A percentile compares a stretch with the other conserved stretches of the same genome.
These are phyloP conservation scores for Powellomyces hirtus DNA, from an alignment of 192 early-diverging fungal genomes.

Conservation along the genomic window DNA sequence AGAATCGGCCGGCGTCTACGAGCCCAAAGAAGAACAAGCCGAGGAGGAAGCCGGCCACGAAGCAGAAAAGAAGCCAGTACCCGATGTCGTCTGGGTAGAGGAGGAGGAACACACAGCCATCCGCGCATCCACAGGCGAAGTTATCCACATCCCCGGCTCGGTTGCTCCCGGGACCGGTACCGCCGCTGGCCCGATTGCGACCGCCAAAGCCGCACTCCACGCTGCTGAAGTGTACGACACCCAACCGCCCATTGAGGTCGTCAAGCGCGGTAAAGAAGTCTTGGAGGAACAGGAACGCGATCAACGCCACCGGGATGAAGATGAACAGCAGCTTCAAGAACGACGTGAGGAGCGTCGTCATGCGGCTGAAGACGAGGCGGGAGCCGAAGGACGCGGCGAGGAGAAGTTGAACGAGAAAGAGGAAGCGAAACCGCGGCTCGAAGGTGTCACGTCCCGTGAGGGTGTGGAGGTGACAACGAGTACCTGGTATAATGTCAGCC, in stretches of 20 bases:
- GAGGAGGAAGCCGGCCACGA: too few species aligned
- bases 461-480: background rate
- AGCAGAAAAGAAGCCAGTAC: too few species aligned
- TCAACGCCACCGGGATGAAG: background rate
- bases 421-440: background rate
- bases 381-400: background rate
- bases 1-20: too few species aligned
- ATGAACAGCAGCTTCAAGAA: background rate
- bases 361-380: background rate
- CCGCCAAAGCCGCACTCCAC: conserved; percentile 2
- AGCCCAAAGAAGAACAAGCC: too few species aligned
- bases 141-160: background rate
- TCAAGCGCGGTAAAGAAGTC: background rate
- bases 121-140: conserved; percentile 16
- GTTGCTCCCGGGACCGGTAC: conserved; percentile 16
- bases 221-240: conserved; percentile 1
- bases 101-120: background rate
- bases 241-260: background rate
- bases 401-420: background rate
- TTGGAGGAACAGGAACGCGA: background rate
- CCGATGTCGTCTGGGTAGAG: too few species aligned
- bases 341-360: background rate
- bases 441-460: background rate
- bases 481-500: conserved; percentile 18
- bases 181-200: background rate